Conservation (phyloP, 2,329 filamentous ascomycete species). For the Colletotrichum sp. region DNA sequence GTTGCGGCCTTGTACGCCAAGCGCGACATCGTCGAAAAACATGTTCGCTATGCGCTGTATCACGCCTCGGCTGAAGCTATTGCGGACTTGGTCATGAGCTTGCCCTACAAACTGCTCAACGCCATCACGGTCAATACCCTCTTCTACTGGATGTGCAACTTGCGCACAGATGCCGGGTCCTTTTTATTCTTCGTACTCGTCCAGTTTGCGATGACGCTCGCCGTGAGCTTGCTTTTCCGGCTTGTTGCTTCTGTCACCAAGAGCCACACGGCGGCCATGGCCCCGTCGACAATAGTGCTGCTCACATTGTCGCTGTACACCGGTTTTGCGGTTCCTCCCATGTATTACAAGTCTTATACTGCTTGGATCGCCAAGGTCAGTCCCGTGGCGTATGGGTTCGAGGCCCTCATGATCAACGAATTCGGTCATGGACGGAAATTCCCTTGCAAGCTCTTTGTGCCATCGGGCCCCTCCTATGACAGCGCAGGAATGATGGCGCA, state of each 20-base stretch:
- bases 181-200: slow-evolving; percentile 72
- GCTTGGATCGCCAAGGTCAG: slow-evolving; percentile 10
- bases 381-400: slow-evolving; percentile 14
- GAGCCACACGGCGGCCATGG: slow-evolving; percentile 29
- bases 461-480: slow-evolving; percentile 21
- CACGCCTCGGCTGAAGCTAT: slow-evolving; percentile 36
- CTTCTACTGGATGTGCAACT: slow-evolving; percentile 35
- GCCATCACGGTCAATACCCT: slow-evolving; percentile 54
- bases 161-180: slow-evolving; percentile 29
- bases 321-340: slow-evolving; percentile 12
- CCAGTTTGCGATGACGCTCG: slow-evolving; percentile 61
- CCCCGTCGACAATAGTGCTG: slow-evolving; percentile 7
- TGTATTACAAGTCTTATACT: slow-evolving; percentile 4
- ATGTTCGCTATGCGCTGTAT: slow-evolving; percentile 35
- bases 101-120: slow-evolving; percentile 53
- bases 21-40: slow-evolving; percentile 33
- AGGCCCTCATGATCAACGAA: slow-evolving; percentile 17
- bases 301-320: slow-evolving; percentile 5
- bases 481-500: not conserved
- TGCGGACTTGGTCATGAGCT: slow-evolving; percentile 41
- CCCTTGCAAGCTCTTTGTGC: slow-evolving; percentile 3
- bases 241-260: slow-evolving; percentile 69
- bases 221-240: slow-evolving; percentile 67
- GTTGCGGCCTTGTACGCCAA: slow-evolving; percentile 32
- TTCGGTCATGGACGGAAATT: slow-evolving; percentile 8